Evolutionary conservation across 1,284 basidiomycete genomes (phyloP), one percentile per base, ranked within the genome.

Genomic region (Paramarasmius palmivorus): DNA sequence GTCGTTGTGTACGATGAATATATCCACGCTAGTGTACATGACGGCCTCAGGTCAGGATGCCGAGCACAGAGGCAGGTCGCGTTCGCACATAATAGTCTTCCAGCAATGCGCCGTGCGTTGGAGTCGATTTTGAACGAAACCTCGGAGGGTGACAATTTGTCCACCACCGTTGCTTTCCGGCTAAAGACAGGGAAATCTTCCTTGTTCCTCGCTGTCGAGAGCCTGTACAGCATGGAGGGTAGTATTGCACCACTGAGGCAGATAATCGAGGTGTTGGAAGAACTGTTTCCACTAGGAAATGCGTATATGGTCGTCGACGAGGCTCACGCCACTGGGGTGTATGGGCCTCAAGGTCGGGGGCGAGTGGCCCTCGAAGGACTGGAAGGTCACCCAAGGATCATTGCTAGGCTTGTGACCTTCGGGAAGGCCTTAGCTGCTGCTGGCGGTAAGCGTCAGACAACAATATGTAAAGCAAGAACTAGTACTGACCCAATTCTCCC

Each of bases 11-110:
- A 87, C 65, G 95, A 99, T 68, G 91, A 89, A 62, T 84, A 93
- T 56, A 88, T 98, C 39, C 96, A 98, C 65, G 95, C 95, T 0
- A 90, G 86, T 1, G 92, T 95, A n/a, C 92, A 96, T 70, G 94
- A 97, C 62, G 95, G 95, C 2, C 79, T 96, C 70, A 78, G 90
- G 12, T 75, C 82, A 0, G 90, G 88, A 8, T 78, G 93, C 23
- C 77, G 83, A 8, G 63, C 56, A 5, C 10, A 53, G 34, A 58
- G 67, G 56, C 56, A 71, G 59, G 65, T 72, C 17, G 39, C 82
- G 4, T 95, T 97, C 67, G 61, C 68, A 41, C 95, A 98, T 67
- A 96, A 95, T 61, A 83, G 82, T 17, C 64, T 90, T 12, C 46
- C 49, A 1, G 72, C 74, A 10, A 61, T 90, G 15, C 67, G 79